phyloP scores from a whole-genome alignment of 129 eudicot species.

The Heracleum sosnowskyi region DNA sequence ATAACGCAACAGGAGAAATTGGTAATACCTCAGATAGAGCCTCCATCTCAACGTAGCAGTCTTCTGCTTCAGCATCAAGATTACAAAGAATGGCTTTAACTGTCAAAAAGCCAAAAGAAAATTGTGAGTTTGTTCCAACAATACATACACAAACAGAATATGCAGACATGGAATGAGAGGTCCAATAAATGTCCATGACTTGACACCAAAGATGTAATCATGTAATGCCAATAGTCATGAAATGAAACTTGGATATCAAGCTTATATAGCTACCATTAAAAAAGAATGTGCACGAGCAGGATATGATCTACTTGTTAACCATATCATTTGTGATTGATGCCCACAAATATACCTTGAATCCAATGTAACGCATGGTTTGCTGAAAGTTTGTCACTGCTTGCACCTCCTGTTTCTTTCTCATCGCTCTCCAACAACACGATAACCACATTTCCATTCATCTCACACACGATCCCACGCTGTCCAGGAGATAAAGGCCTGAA shows the following conservation, averaged over 20 bases:
- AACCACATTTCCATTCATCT: conserved; percentile 68
- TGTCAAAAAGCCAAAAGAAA: conserved; percentile 21
- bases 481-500: conserved; percentile 71
- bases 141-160: background rate
- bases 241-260: background rate
- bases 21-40: conserved; percentile 65
- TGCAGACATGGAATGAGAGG: background rate
- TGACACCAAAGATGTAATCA: background rate
- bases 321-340: background rate
- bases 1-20: background rate
- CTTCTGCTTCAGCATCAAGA: conserved; percentile 77
- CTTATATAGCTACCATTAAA: background rate
- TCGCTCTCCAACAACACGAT: conserved; percentile 61
- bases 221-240: background rate
- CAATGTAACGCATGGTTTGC: conserved; percentile 54
- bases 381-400: conserved; percentile 36
- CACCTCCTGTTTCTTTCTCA: conserved; percentile 33
- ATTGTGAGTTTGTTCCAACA: background rate
- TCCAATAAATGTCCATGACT: background rate
- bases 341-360: conserved; percentile 53
- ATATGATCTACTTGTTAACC: background rate
- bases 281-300: background rate
- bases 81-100: conserved; percentile 69
- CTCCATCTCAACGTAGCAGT: conserved; percentile 74
- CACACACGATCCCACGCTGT: conserved; percentile 90